These are phyloP conservation scores for Euphorbia celastroides DNA, from an alignment of 441 rosid species.

Conservation along the genomic window DNA sequence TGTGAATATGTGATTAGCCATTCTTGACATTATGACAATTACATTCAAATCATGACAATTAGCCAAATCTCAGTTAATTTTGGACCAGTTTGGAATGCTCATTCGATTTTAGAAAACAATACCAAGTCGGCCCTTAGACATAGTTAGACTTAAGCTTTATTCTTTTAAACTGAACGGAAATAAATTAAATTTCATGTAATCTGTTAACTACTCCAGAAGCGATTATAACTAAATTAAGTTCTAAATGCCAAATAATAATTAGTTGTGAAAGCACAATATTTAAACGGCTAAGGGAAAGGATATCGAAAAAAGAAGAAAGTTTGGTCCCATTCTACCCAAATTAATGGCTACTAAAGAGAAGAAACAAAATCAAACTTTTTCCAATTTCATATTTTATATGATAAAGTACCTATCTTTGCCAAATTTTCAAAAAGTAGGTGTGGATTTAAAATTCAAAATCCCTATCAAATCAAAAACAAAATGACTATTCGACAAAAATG, in stretches of 20 bases:
- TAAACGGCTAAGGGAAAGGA: background rate
- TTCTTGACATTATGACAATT: background rate
- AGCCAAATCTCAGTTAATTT: no score
- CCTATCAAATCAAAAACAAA: background rate
- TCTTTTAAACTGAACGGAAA: no score
- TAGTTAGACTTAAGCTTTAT: no score
- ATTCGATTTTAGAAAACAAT: no score
- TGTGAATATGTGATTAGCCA: background rate
- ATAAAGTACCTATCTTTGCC: background rate
- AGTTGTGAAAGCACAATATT: background rate
- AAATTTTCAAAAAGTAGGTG: background rate
- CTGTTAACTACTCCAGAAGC: no score
- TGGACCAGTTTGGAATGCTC: background rate
- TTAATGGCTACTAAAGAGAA: conserved; percentile 1
- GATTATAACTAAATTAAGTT: no score
- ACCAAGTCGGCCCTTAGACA: no score
- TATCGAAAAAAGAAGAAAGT: background rate
- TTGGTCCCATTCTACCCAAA: background rate
- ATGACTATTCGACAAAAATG: no score
- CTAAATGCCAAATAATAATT: no score
- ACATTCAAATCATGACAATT: no score
- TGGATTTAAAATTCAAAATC: background rate
- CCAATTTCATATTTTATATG: background rate
- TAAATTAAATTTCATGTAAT: no score
- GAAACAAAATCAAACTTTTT: conserved; percentile 1